A percentile compares a stretch with the other conserved stretches of the same genome.
These are phyloP conservation scores for Neoarthrinium moseri DNA, from an alignment of 2,329 filamentous ascomycete genomes.

Conservation along the genomic window DNA sequence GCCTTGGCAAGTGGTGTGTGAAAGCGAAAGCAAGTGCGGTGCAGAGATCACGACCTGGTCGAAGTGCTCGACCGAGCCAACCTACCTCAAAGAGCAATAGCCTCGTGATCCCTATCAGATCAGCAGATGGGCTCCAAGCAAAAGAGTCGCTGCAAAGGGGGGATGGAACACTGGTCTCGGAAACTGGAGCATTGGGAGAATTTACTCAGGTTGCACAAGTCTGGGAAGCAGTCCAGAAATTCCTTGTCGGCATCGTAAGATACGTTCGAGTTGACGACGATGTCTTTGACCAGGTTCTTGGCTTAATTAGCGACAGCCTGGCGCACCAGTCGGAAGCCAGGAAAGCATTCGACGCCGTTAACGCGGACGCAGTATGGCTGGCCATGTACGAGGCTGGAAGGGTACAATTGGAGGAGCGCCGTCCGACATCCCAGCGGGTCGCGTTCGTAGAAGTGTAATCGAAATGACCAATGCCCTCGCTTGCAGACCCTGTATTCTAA, in stretches of 20 bases:
- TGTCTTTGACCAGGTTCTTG: constrained; percentile 70
- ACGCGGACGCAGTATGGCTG: constrained; percentile 78
- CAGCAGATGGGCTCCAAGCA: constrained; percentile 19
- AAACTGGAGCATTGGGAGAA: constrained; percentile 42
- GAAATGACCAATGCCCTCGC: too few relatives aligned
- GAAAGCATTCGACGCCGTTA: constrained; percentile 60
- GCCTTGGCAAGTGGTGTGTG: constrained; percentile 49
- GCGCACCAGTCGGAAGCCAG: constrained; percentile 46
- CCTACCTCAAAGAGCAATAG: constrained; percentile 3
- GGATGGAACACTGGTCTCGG: constrained; percentile 17
- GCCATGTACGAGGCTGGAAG: constrained; percentile 48
- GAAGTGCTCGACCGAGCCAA: too few relatives aligned
- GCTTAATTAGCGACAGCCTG: constrained; percentile 55
- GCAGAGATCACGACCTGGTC: background rate
- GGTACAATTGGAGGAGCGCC: constrained; percentile 24
- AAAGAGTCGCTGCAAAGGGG: constrained; percentile 13
- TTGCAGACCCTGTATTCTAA: too few relatives aligned
- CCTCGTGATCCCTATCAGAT: constrained; percentile 26
- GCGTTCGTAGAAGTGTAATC: constrained; percentile 1
- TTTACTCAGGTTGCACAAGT: constrained; percentile 62
- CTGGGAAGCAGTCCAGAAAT: constrained; percentile 60
- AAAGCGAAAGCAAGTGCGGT: constrained; percentile 39
- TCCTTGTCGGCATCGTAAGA: constrained; percentile 61
- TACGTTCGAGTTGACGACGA: constrained; percentile 65
- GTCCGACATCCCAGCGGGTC: background rate